phyloP scores from a whole-genome alignment of 2,329 filamentous ascomycete genomes.

The Dactylellina sp. region DNA sequence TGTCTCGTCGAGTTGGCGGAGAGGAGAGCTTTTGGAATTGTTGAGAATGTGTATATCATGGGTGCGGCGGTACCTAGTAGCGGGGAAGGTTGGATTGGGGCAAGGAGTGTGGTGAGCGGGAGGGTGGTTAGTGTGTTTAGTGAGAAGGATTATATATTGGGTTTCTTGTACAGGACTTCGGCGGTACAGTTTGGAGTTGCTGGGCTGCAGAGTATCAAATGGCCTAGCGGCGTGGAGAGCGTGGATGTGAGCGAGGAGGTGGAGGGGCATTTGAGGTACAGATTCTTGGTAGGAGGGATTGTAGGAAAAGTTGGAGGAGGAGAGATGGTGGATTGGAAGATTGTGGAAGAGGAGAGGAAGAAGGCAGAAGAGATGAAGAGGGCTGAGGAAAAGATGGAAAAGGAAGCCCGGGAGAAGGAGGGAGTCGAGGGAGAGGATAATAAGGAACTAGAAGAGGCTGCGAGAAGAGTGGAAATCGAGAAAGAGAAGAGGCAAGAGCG shows the following conservation, averaged over 20 bases:
- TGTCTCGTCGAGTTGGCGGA: constrained; percentile 82
- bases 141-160: constrained; percentile 86
- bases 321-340: constrained; percentile 69
- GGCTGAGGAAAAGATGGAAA: constrained; percentile 53
- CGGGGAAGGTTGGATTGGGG: constrained; percentile 78
- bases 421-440: constrained; percentile 24
- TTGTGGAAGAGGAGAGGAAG: constrained; percentile 63
- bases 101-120: constrained; percentile 82
- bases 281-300: constrained; percentile 74
- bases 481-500: constrained; percentile 48
- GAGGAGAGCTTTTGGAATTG: constrained; percentile 81
- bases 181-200: constrained; percentile 85
- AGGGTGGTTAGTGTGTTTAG: constrained; percentile 89
- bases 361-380: constrained; percentile 52
- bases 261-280: constrained; percentile 77
- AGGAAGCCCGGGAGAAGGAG: constrained; percentile 48
- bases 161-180: constrained; percentile 85
- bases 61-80: constrained; percentile 80
- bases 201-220: constrained; percentile 79
- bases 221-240: constrained; percentile 76
- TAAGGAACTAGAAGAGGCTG: constrained; percentile 50
- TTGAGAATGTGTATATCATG: constrained; percentile 86
- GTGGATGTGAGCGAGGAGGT: constrained; percentile 75
- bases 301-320: constrained; percentile 77
- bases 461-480: constrained; percentile 57